phyloP scores from a whole-genome alignment of 2,329 filamentous ascomycete genomes.

The Neoarthrinium moseri region DNA sequence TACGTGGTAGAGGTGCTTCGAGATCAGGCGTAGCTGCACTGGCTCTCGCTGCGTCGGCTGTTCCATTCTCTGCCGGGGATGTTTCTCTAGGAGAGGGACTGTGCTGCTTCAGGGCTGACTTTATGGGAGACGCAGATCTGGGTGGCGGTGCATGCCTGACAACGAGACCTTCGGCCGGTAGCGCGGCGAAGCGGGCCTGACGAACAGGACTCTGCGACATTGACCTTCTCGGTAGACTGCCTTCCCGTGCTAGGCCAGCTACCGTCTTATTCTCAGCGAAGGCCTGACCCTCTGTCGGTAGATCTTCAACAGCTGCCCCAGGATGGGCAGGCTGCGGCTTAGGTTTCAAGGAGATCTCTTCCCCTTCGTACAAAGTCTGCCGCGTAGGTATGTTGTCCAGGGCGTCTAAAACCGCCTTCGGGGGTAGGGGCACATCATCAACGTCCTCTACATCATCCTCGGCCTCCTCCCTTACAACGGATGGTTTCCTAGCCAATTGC shows the following conservation, averaged over 20 bases:
- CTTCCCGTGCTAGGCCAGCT: constrained; percentile 17
- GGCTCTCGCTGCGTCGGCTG: constrained; percentile 37
- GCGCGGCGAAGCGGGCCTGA: constrained; percentile 64
- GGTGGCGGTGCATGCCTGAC: constrained; percentile 68
- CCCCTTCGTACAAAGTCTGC: constrained; percentile 21
- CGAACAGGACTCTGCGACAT: constrained; percentile 63
- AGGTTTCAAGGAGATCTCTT: neutral
- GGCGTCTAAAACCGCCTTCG: constrained; percentile 24
- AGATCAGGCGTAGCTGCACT: constrained; percentile 24
- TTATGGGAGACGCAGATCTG: constrained; percentile 72
- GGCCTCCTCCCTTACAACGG: constrained; percentile 44
- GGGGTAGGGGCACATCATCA: constrained; percentile 9
- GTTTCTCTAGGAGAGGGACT: constrained; percentile 50
- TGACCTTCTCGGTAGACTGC: constrained; percentile 28
- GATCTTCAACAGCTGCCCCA: constrained; percentile 3
- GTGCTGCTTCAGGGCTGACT: constrained; percentile 71
- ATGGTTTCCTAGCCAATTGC: constrained; percentile 37
- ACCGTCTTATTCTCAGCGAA: constrained; percentile 22
- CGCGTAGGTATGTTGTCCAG: constrained; percentile 35
- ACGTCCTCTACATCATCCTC: constrained; percentile 34
- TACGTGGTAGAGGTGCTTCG: constrained; percentile 43
- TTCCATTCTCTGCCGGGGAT: constrained; percentile 50
- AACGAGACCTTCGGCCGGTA: constrained; percentile 48
- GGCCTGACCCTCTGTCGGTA: constrained; percentile 9
- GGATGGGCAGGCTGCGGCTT: constrained; percentile 1